These are phyloP conservation scores for Musa troglodytarum DNA, from an alignment of 176 grass and related monocot genomes.

Conservation along the genomic window DNA sequence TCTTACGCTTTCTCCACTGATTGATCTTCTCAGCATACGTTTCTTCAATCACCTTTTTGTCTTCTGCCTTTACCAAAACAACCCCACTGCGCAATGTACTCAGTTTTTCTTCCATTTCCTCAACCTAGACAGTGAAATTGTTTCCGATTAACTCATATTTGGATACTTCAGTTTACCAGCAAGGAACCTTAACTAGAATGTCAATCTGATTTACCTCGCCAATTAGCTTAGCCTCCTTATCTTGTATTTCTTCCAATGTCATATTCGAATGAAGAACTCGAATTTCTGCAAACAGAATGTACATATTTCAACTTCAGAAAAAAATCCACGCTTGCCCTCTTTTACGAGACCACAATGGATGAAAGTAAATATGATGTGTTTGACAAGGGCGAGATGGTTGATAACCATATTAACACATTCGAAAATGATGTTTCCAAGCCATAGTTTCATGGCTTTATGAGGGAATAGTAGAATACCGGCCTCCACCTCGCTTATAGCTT, in stretches of 20 bases:
- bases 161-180: background rate
- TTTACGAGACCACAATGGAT: no score
- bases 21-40: constrained; percentile 68
- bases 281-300: constrained; percentile 50
- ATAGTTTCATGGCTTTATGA: background rate
- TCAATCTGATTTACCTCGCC: constrained; percentile 42
- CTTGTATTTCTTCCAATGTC: constrained; percentile 65
- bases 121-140: constrained; percentile 33
- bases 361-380: background rate
- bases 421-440: background rate
- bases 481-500: constrained; percentile 64
- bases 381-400: background rate
- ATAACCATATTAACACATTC: no score
- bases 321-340: no score
- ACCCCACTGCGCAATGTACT: constrained; percentile 58
- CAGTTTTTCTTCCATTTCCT: constrained; percentile 83
- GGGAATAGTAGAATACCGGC: constrained; percentile 40
- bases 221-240: constrained; percentile 59
- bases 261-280: constrained; percentile 78
- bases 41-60: constrained; percentile 79
- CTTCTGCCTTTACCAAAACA: constrained; percentile 84
- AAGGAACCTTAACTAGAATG: background rate
- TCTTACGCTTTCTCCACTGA: constrained; percentile 88
- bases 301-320: constrained; percentile 20
- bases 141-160: background rate